phyloP scores from a whole-genome alignment of 2,329 filamentous ascomycete species.

The Fusarium piperis region DNA sequence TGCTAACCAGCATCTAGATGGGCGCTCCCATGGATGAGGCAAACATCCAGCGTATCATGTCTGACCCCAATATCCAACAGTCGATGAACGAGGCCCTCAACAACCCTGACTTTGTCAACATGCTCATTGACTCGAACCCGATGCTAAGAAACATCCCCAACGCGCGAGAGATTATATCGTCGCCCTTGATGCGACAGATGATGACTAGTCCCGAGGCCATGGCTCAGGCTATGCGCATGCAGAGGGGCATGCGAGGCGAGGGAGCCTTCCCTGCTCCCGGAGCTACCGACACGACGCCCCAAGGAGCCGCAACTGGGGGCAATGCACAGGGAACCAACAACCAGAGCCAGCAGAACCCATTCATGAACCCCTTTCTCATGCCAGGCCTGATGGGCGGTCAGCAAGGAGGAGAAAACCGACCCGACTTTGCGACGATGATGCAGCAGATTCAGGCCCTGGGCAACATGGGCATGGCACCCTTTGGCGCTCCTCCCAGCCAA shows the following conservation, averaged over 20 bases:
- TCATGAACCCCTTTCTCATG: conserved; percentile 50
- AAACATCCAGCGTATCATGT: conserved; percentile 83
- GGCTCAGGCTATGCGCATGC: conserved; percentile 83
- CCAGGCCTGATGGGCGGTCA: conserved; percentile 35
- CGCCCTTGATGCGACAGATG: conserved; percentile 89
- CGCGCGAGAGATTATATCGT: conserved; percentile 85
- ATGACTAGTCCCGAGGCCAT: conserved; percentile 91
- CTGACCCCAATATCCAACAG: conserved; percentile 86
- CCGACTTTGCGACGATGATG: conserved; percentile 30
- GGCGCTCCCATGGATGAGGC: conserved; percentile 85
- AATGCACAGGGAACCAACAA: conserved; percentile 45
- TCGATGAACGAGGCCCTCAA: conserved; percentile 94
- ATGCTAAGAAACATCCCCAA: conserved; percentile 79
- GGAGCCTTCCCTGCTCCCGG: conserved; percentile 88
- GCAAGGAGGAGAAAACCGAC: conserved; percentile 19
- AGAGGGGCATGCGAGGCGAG: conserved; percentile 71
- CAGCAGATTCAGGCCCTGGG: conserved; percentile 44
- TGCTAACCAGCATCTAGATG: conserved; percentile 69
- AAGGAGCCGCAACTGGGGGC: conserved; percentile 48
- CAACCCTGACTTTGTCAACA: conserved; percentile 93
- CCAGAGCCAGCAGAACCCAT: conserved; percentile 53
- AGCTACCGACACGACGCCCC: conserved; percentile 86
- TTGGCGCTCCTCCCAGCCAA: conserved; percentile 40
- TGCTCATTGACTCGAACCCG: conserved; percentile 93
- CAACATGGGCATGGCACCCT: conserved; percentile 48